Evolutionary conservation across 306 rosid species (phyloP).

Genomic region (Rosa persica): DNA sequence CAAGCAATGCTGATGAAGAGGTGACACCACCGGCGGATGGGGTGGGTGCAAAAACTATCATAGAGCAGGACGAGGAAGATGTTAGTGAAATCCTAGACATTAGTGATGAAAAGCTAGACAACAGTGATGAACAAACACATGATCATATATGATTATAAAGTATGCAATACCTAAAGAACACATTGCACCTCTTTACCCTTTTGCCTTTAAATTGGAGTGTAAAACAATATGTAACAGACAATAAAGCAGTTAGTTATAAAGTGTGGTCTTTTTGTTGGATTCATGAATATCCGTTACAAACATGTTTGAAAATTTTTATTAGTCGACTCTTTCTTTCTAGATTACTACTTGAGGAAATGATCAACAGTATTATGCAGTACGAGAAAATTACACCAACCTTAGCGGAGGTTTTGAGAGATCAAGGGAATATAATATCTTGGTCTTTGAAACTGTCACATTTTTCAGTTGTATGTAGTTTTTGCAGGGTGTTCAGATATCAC

Average conservation of each 20-base stretch:
- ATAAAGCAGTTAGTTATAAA: constrained; percentile 35
- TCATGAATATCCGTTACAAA: not conserved
- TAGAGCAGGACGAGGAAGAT: constrained; percentile 47
- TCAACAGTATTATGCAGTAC: not conserved
- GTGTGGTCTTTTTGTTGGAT: constrained; percentile 4
- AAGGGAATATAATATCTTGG: not conserved
- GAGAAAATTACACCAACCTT: not conserved
- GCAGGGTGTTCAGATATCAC: not conserved
- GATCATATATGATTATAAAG: constrained; percentile 37
- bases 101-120: constrained; percentile 35
- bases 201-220: constrained; percentile 50
- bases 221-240: constrained; percentile 50
- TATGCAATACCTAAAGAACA: constrained; percentile 40
- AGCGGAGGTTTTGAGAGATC: not conserved
- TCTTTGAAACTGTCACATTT: not conserved
- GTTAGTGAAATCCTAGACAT: constrained; percentile 38
- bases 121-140: constrained; percentile 48
- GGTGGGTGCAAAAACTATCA: constrained; percentile 34
- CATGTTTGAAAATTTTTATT: not conserved
- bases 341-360: not conserved
- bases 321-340: not conserved
- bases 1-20: constrained; percentile 43
- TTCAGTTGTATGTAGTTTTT: not conserved
- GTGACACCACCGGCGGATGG: constrained; percentile 33
- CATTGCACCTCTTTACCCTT: constrained; percentile 28